Base-by-base conservation (phyloP, 169 alveolate species). In the Plasmodium malariae region DNA sequence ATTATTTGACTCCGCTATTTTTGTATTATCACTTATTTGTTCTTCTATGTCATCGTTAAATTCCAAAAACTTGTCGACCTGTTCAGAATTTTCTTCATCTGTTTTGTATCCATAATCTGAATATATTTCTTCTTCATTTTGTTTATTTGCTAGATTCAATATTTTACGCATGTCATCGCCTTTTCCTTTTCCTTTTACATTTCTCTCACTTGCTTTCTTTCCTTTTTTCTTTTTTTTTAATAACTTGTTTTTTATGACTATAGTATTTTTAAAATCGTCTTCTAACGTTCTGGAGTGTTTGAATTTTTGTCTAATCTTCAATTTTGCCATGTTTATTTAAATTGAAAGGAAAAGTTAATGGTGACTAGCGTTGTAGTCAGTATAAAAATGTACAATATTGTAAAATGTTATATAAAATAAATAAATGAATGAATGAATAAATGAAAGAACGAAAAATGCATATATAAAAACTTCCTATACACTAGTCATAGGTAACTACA, bases 11-110 rank as follows among this genome's bases (percentile, higher is more conserved):
- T 36, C 68, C 17, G 57, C 14, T 26, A n/a, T n/a, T n/a, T n/a
- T n/a, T n/a, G n/a, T n/a, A 43, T 88, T 65, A 40, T 32, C 60
- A 24, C 26, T 14, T 40, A 24, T 21, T 21, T 73, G 86, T 49
- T 43, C 91, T 3, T 60, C 60, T 32, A 51, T 71, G 34, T 74
- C 90, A n/a, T 86, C 94, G 87, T 87, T 59, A 60, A 73, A 92
- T 14, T 68, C 73, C 62, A 80, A 70, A 57, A 80, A 80, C 43
- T 80, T 80, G 32, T 80, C 62, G 19, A 43, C 74, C 48, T 80
- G 63, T 59, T 63, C 63, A 32, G 21, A 26, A 28, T 63, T 30
- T 9, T 40, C 80, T 9, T 37, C 78, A 49, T 63, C 80, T 49
- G 40, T 17, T 57, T 48, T 55, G 37, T 54, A 26, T 70, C n/a